Evolutionary conservation across 2,329 filamentous ascomycete species (phyloP), one percentile per base, ranked within the genome.

Genomic region (Neonectria faginata): DNA sequence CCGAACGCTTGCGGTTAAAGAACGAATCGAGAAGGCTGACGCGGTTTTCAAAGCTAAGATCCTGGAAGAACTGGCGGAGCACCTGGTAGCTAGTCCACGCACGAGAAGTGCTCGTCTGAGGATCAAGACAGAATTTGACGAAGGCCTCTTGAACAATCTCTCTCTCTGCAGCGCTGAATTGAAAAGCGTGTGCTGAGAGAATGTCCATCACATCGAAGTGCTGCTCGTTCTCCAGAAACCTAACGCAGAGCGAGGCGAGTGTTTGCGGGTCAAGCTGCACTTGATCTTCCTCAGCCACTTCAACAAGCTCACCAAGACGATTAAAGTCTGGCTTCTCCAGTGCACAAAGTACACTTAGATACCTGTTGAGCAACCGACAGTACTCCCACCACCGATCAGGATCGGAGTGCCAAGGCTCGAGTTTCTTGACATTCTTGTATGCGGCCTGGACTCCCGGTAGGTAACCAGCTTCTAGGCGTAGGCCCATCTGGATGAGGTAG

Each of bases 171-270:
- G 89, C 84, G 50, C 92, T 91, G 76, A 89, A 93, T 60, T 90
- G 86, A 69, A 89, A 88, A 5, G 89, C 86, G 70, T 96, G 90
- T 5, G 91, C 85, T 25, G 94, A 93, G 16, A 98, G 85, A 0
- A 97, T 86, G 74, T 97, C 93, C 66, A 93, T 91, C 5, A 93
- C 89, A 66, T 97, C 93, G 67, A 90, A 88, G 47, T 89, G 85
- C 75, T 97, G 92, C 72, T 93, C 91, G 44, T 91, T 89, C 65
- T 88, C 85, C 11, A 97, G 84, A 70, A 97, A 91, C 45, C 91
- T 83, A 48, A 90, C 83, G 64, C 90, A 91, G n/a, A 97, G 83
- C 0, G 88, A 85, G 7, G 90, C 88, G 1, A 96, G 87, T 0
- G 94, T 97, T 47, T 89, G 85, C 0, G 94, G 88, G 39, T 92